Conservation (phyloP, 225 moss, liverwort and hornwort species). For the Marchantia paleacea region DNA sequence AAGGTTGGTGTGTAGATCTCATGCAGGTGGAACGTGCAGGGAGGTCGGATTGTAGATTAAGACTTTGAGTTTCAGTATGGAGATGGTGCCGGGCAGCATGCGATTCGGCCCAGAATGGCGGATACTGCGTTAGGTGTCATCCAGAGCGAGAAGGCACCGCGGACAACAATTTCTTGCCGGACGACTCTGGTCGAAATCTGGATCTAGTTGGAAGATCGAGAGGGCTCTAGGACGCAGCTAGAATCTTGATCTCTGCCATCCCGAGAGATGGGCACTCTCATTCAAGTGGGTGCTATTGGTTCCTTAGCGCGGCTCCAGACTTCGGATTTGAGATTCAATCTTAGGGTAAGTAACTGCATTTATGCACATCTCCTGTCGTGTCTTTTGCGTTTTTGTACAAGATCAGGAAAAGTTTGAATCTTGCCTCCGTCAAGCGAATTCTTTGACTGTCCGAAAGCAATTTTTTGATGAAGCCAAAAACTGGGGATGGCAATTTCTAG, state of each 20-base stretch:
- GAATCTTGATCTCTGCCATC: not conserved
- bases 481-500: not conserved
- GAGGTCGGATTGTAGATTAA: not conserved
- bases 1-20: not conserved
- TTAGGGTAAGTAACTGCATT: conserved; percentile 23
- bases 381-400: not conserved
- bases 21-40: not conserved
- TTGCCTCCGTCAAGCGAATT: not conserved
- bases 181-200: not conserved
- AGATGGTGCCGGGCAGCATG: not conserved
- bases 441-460: not conserved
- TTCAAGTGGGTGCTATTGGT: conserved; percentile 1
- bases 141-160: not conserved
- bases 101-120: not conserved
- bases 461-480: not conserved
- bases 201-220: not conserved
- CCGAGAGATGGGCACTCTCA: conserved; percentile 29
- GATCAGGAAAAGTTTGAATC: not conserved
- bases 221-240: not conserved
- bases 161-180: not conserved
- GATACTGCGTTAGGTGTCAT: too few relatives aligned
- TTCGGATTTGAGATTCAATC: conserved; percentile 5
- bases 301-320: conserved; percentile 6
- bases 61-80: not conserved
- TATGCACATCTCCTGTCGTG: too few relatives aligned